Evolutionary conservation across 345 rosid genomes (phyloP).

Genomic region (Populus davidiana): DNA sequence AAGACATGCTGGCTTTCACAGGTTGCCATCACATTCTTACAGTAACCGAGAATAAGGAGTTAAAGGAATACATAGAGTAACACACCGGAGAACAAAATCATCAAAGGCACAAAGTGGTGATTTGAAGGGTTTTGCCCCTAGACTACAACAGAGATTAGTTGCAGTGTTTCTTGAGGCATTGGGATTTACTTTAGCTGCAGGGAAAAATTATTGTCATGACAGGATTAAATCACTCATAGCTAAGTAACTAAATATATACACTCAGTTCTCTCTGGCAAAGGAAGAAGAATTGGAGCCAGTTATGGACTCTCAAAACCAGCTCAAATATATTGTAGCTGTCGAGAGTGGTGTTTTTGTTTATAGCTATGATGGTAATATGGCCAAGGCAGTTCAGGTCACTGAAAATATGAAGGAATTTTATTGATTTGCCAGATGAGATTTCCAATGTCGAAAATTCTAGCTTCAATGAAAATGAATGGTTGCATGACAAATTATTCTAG

Average conservation of each 20-base stretch:
- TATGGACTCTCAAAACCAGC: conserved; percentile 43
- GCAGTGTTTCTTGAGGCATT: conserved; percentile 67
- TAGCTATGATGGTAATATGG: conserved; percentile 83
- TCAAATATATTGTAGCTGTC: conserved; percentile 60
- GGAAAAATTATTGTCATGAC: conserved; percentile 54
- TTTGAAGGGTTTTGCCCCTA: conserved; percentile 59
- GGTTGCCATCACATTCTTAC: conserved; percentile 69
- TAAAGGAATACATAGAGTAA: conserved; percentile 37
- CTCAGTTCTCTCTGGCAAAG: conserved; percentile 54
- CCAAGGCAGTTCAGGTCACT: conserved; percentile 69
- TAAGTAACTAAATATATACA: conserved; percentile 50
- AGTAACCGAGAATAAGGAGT: conserved; percentile 39
- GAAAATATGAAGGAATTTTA: conserved; percentile 45
- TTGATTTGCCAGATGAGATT: background rate
- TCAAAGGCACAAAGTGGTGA: conserved; percentile 42
- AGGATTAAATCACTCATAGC: conserved; percentile 41
- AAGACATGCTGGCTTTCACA: conserved; percentile 80
- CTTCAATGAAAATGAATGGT: background rate
- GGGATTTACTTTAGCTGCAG: conserved; percentile 68
- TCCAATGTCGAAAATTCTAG: background rate
- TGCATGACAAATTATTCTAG: background rate
- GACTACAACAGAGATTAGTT: conserved; percentile 59
- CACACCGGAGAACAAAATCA: conserved; percentile 61
- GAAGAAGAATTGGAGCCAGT: conserved; percentile 49
- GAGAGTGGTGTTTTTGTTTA: conserved; percentile 57